Conservation (phyloP, 257 asterid genomes). For the Cinchona pubescens region DNA sequence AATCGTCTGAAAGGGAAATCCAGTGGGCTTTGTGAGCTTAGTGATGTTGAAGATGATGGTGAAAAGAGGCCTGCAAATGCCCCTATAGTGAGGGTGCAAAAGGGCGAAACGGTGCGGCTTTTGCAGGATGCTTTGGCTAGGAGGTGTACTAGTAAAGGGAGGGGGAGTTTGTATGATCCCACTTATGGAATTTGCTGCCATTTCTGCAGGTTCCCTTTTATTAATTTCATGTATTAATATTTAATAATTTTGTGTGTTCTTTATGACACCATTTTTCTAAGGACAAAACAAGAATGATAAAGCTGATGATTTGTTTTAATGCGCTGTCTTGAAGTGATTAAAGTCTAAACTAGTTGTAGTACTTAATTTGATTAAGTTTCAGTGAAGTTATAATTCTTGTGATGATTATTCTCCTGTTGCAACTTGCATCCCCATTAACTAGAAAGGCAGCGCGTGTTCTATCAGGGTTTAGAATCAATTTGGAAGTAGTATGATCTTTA, state of each 20-base stretch:
- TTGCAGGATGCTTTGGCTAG: constrained; percentile 49
- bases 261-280: no score
- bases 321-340: no score
- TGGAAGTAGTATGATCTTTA: not conserved
- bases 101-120: constrained; percentile 23
- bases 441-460: no score
- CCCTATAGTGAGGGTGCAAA: constrained; percentile 22
- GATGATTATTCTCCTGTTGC: no score
- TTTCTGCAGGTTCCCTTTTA: constrained; percentile 63
- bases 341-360: no score
- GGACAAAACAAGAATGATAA: no score
- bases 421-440: no score
- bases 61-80: constrained; percentile 32
- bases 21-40: constrained; percentile 26
- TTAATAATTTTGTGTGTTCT: not conserved
- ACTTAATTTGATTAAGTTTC: no score
- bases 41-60: constrained; percentile 27
- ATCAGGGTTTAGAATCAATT: no score
- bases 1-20: constrained; percentile 45
- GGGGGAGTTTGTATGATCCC: constrained; percentile 74
- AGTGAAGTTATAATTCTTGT: no score
- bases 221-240: not conserved
- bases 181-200: constrained; percentile 78
- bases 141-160: constrained; percentile 56
- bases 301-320: no score